phyloP scores from a whole-genome alignment of 495 filamentous ascomycete species.

The Acidomyces sp. region DNA sequence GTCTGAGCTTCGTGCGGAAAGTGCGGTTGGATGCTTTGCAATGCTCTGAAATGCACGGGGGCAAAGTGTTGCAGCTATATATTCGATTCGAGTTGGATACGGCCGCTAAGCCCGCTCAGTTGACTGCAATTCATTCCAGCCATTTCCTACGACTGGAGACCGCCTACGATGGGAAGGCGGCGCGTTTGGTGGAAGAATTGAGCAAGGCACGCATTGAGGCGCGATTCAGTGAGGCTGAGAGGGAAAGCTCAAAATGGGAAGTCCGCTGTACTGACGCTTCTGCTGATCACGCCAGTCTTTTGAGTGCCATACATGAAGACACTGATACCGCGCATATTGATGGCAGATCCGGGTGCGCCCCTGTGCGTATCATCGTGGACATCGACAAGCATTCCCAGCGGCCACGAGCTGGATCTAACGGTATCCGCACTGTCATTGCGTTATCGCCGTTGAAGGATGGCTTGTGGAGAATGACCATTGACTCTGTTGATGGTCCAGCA shows the following conservation, averaged over 20 bases:
- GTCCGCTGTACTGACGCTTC: constrained; percentile 50
- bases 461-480: constrained; percentile 46
- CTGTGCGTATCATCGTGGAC: constrained; percentile 49
- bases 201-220: constrained; percentile 75
- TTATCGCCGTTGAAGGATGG: constrained; percentile 29
- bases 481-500: constrained; percentile 45
- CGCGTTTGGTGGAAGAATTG: constrained; percentile 71
- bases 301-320: constrained; percentile 68
- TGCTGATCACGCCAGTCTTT: constrained; percentile 48
- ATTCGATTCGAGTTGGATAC: constrained; percentile 5
- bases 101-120: constrained; percentile 1
- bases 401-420: constrained; percentile 50
- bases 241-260: constrained; percentile 68
- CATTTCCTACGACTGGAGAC: constrained; percentile 55
- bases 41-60: constrained; percentile 40
- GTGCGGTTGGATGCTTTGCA: constrained; percentile 39
- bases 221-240: constrained; percentile 62
- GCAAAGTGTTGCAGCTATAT: constrained; percentile 58
- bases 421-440: constrained; percentile 37
- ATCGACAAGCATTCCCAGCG: constrained; percentile 44
- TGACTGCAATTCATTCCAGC: constrained; percentile 6
- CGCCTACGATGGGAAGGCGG: constrained; percentile 66
- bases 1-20: constrained; percentile 62
- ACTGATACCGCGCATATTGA: constrained; percentile 3
- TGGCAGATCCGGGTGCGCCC: constrained; percentile 36